Evolutionary conservation across 306 rosid species (phyloP).

Genomic region (Quercus mongolica): DNA sequence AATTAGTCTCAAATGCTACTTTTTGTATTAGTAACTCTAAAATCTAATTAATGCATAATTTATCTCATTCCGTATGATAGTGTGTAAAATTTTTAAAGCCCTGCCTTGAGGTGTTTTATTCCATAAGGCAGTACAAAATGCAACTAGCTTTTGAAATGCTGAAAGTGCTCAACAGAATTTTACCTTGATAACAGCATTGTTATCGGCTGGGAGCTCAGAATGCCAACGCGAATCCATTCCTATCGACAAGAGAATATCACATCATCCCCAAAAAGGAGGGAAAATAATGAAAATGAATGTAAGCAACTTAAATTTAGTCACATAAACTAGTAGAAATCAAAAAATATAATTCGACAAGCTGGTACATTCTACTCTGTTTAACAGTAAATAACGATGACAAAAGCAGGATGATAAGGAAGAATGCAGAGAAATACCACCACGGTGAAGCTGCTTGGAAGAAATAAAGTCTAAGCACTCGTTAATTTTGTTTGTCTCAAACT

Average conservation of each 20-base stretch:
- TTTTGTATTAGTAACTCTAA: conserved; percentile 15
- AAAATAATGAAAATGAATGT: not conserved
- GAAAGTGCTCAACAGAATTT: conserved; percentile 7
- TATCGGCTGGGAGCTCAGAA: conserved; percentile 46
- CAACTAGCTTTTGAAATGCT: conserved; percentile 7
- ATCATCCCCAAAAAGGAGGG: not conserved
- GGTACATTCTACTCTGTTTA: not conserved
- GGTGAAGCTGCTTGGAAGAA: conserved; percentile 86
- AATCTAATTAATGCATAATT: not conserved
- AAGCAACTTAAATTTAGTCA: conserved; percentile 7
- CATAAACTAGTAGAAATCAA: conserved; percentile 7
- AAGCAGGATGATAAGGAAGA: not conserved
- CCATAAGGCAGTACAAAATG: not conserved
- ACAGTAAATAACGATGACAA: not conserved
- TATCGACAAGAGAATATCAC: conserved; percentile 11
- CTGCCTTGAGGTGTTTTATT: conserved; percentile 7
- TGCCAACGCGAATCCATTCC: conserved; percentile 70
- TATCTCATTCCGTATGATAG: not conserved
- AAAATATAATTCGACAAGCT: not conserved
- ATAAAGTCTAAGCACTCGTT: conserved; percentile 94
- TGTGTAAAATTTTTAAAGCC: not conserved
- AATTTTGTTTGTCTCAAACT: conserved; percentile 91
- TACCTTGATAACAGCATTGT: conserved; percentile 86
- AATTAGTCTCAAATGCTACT: not conserved
- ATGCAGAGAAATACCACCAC: conserved; percentile 54